Base-by-base conservation (phyloP, 2,329 filamentous ascomycete genomes). In the Pseudocercospora fuligena region DNA sequence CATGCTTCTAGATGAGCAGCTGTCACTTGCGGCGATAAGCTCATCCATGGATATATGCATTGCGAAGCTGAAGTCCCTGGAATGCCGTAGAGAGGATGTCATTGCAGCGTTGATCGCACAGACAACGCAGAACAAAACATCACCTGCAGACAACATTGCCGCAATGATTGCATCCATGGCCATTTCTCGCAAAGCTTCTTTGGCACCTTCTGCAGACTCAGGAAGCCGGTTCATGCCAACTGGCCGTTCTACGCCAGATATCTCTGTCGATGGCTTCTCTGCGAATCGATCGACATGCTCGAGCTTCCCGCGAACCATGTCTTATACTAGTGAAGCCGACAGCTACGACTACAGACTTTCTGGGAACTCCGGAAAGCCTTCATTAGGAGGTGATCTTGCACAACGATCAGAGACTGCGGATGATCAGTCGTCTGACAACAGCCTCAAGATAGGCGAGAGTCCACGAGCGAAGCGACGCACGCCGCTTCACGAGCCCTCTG, bases 21-120 rank as follows among this genome's bases (percentile, higher is more conserved):
- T 77, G 33, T 72, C 70, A 19, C 69, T 77, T 11, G 66, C 73
- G 5, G 72, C 75, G 4, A 67, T 75, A 53, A 74, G 71, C 62
- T 75, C 73, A 43, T 76, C 75, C 0, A 77, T 77, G 73, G 75
- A 77, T 56, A 76, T 77, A 29, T 76, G 74, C 66, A 72, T 76
- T 49, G 75, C 76, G 6, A 76, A 76, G 56, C 62, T 77, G 33
- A 77, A 76, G 57, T 73, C 73, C 5, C 63, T 77, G 12, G 73
- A 76, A 21, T 76, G 73, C 51, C 63, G 70, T 21, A 76, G 73
- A 60, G 76, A 77, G 57, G 73, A 74, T 29, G 73, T 72, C 1
- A 69, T 75, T 21, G 51, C 66, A 40, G 67, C 66, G 5, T 66
- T 74, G 29, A 66, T 73, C 33, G 66, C 69, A 8, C 67, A 69